These are phyloP conservation scores for Irpex rosettiformis DNA, from an alignment of 1,284 basidiomycete genomes.

Conservation along the genomic window DNA sequence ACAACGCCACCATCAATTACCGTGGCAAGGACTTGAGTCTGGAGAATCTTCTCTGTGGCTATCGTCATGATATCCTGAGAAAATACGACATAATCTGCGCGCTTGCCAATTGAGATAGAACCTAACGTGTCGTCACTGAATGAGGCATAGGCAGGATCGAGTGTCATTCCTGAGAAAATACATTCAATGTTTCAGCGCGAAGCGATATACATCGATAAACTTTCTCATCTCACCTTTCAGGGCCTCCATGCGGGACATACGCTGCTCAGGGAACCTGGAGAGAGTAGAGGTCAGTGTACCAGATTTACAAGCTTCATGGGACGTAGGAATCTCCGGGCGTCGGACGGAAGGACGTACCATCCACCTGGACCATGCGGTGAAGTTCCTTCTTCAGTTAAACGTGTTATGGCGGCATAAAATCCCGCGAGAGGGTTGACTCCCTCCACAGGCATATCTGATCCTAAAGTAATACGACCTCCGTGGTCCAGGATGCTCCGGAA, in stretches of 20 bases:
- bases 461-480: conserved; percentile 65
- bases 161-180: conserved; percentile 53
- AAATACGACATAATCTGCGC: conserved; percentile 81
- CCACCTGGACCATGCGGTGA: conserved; percentile 83
- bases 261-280: conserved; percentile 76
- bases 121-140: conserved; percentile 75
- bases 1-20: conserved; percentile 74
- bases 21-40: conserved; percentile 72
- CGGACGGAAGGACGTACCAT: conserved; percentile 51
- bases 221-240: conserved; percentile 48
- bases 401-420: conserved; percentile 84
- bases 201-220: conserved; percentile 1
- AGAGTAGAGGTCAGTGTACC: background rate
- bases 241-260: conserved; percentile 71
- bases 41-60: conserved; percentile 55
- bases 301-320: too few relatives aligned
- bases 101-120: conserved; percentile 73
- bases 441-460: conserved; percentile 91
- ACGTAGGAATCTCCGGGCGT: background rate
- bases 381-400: conserved; percentile 65
- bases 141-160: conserved; percentile 83
- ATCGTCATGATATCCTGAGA: conserved; percentile 81
- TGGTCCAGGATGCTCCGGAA: conserved; percentile 71
- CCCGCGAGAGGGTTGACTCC: conserved; percentile 70
- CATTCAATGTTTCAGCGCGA: background rate